These are phyloP conservation scores for Calonectria honghensis DNA, from an alignment of 2,329 filamentous ascomycete species.

Conservation along the genomic window DNA sequence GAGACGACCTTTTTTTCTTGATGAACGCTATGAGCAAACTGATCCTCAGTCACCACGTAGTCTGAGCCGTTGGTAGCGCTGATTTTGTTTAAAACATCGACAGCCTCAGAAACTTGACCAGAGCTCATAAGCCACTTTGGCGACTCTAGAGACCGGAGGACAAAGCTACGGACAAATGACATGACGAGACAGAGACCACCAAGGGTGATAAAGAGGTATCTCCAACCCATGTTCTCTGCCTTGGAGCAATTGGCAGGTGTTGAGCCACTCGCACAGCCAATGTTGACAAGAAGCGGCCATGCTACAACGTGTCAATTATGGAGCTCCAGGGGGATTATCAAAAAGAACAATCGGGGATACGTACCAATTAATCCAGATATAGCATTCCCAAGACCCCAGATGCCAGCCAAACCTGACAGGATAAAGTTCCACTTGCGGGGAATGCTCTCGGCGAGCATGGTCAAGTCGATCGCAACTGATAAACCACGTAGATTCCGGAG, in stretches of 20 bases:
- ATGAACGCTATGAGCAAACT: slow-evolving; percentile 20
- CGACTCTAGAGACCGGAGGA: slow-evolving; percentile 64
- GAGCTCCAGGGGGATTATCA: background rate
- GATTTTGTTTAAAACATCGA: slow-evolving; percentile 66
- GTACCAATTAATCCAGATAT: slow-evolving; percentile 47
- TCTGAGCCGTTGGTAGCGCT: slow-evolving; percentile 53
- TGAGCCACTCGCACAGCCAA: slow-evolving; percentile 45
- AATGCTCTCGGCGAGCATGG: slow-evolving; percentile 48
- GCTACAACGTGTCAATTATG: slow-evolving; percentile 27
- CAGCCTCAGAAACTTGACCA: slow-evolving; percentile 65
- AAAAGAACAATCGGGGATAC: background rate
- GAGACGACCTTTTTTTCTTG: slow-evolving; percentile 1
- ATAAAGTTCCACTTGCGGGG: slow-evolving; percentile 44
- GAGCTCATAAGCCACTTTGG: slow-evolving; percentile 64
- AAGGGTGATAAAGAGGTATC: slow-evolving; percentile 63
- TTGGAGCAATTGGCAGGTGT: slow-evolving; percentile 57
- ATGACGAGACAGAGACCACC: slow-evolving; percentile 62
- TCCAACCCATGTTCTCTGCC: slow-evolving; percentile 65
- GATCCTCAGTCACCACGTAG: slow-evolving; percentile 17
- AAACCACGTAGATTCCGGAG: background rate
- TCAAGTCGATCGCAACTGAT: slow-evolving; percentile 48
- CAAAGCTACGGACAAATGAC: slow-evolving; percentile 62
- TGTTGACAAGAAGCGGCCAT: slow-evolving; percentile 47
- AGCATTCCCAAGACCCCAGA: slow-evolving; percentile 48
- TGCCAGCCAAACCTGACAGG: slow-evolving; percentile 42